phyloP scores from a whole-genome alignment of 495 filamentous ascomycete species.

The Diplogelasinospora grovesii region DNA sequence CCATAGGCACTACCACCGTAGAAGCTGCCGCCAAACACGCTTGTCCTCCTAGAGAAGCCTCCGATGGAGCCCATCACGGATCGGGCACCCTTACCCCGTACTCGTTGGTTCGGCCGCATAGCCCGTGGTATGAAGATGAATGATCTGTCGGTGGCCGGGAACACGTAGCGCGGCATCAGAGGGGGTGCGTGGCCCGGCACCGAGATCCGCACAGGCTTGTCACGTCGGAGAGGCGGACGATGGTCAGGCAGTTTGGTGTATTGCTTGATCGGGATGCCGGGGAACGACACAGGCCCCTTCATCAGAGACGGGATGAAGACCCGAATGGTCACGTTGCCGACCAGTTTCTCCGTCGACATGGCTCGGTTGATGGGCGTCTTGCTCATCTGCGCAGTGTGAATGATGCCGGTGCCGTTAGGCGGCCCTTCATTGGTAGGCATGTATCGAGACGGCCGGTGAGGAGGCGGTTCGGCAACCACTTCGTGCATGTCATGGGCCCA shows the following conservation, averaged over 20 bases:
- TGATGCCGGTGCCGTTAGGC: slow-evolving; percentile 39
- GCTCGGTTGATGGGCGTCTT: slow-evolving; percentile 49
- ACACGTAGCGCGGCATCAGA: slow-evolving; percentile 74
- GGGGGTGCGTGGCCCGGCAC: slow-evolving; percentile 56
- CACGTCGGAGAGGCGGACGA: slow-evolving; percentile 85
- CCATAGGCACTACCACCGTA: slow-evolving; percentile 47
- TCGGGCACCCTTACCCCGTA: slow-evolving; percentile 60
- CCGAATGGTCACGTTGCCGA: slow-evolving; percentile 77
- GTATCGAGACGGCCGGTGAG: slow-evolving; percentile 27
- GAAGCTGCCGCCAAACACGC: slow-evolving; percentile 61
- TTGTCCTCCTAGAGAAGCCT: slow-evolving; percentile 65
- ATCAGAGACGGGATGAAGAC: slow-evolving; percentile 67
- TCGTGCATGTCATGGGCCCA: slow-evolving; percentile 98
- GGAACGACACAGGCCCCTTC: slow-evolving; percentile 61
- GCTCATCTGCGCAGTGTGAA: slow-evolving; percentile 37
- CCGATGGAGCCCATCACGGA: slow-evolving; percentile 59
- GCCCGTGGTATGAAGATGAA: slow-evolving; percentile 98
- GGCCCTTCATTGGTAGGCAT: slow-evolving; percentile 33
- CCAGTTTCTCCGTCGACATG: slow-evolving; percentile 48
- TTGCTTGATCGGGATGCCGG: slow-evolving; percentile 68
- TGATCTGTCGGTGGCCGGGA: slow-evolving; percentile 78
- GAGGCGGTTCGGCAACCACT: slow-evolving; percentile 49
- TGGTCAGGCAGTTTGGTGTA: slow-evolving; percentile 94
- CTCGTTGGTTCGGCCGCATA: slow-evolving; percentile 80
- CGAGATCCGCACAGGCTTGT: slow-evolving; percentile 94